Evolutionary conservation across 345 rosid species (phyloP).

Genomic region (Populus ilicifolia): DNA sequence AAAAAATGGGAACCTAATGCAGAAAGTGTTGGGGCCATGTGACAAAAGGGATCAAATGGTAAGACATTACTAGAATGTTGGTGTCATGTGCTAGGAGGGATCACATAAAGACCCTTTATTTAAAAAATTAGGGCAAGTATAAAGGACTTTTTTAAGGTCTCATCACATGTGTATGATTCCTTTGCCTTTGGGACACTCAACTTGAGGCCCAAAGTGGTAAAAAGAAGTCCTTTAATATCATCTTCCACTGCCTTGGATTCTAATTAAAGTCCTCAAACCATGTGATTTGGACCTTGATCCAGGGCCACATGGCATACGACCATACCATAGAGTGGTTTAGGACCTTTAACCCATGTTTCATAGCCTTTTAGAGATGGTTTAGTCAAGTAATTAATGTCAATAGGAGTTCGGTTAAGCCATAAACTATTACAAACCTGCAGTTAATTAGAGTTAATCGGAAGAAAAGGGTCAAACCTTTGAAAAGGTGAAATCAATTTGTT

Average conservation of each 20-base stretch:
- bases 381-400: constrained; percentile 15
- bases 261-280: constrained; percentile 36
- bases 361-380: constrained; percentile 5
- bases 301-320: constrained; percentile 7
- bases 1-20: constrained; percentile 3
- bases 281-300: constrained; percentile 27
- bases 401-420: neutral
- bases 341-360: neutral
- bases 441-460: neutral
- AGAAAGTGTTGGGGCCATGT: constrained; percentile 27
- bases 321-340: neutral
- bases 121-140: constrained; percentile 17
- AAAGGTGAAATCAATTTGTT: constrained; percentile 25
- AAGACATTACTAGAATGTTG: constrained; percentile 25
- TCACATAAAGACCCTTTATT: constrained; percentile 17
- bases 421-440: neutral
- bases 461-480: neutral
- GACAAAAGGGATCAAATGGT: constrained; percentile 21
- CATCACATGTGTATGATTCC: constrained; percentile 39
- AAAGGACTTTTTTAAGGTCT: constrained; percentile 19
- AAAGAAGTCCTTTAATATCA: constrained; percentile 13
- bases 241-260: constrained; percentile 42
- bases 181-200: constrained; percentile 38
- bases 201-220: constrained; percentile 26
- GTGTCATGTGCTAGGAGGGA: constrained; percentile 39